Base-by-base conservation (phyloP, 2,329 filamentous ascomycete genomes). In the Exophiala sp. region DNA sequence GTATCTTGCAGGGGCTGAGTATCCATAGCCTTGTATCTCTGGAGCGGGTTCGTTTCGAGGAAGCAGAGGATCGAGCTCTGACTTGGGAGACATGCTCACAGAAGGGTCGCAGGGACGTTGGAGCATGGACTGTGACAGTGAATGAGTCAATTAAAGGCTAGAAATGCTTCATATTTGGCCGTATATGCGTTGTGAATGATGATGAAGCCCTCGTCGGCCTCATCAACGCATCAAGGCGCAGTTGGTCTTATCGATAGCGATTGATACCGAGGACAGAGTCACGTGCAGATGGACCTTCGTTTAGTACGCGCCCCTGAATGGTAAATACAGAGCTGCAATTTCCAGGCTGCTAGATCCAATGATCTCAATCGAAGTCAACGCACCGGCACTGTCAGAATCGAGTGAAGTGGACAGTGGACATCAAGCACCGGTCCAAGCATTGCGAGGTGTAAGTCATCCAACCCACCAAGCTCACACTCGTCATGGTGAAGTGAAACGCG, bases 61-160 rank as follows among this genome's bases (percentile, higher is more conserved):
- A 8, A 62, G 58, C 2, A 62, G 55, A 35, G 60, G 60, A 48
- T 62, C 59, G 29, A 56, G 19, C 39, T 60, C 60, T n/a, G 50
- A 39, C 16, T 39, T 46, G n/a, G 40, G 29, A 46, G 45, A 45
- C 52, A 54, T 54, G 40, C 14, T 29, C 13, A 14, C 13, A 23
- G 19, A 29, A 19, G 4, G 21, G 40, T 14, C 3, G 40, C 40
- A 29, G 40, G 13, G 40, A 43, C 19, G 30, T n/a, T 16, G 30
- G 24, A 27, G 24, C 10, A 27, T 27, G 24, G 5, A 27, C 6
- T 5, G 10, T 10, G 24, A 27, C 24, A 27, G n/a, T n/a, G n/a
- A n/a, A n/a, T n/a, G n/a, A n/a, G n/a, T n/a, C n/a, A n/a, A n/a
- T n/a, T n/a, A n/a, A n/a, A n/a, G n/a, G n/a, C n/a, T n/a, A n/a